Base-by-base conservation (phyloP, 202 grass and related monocot genomes). In the Setaria viridis region DNA sequence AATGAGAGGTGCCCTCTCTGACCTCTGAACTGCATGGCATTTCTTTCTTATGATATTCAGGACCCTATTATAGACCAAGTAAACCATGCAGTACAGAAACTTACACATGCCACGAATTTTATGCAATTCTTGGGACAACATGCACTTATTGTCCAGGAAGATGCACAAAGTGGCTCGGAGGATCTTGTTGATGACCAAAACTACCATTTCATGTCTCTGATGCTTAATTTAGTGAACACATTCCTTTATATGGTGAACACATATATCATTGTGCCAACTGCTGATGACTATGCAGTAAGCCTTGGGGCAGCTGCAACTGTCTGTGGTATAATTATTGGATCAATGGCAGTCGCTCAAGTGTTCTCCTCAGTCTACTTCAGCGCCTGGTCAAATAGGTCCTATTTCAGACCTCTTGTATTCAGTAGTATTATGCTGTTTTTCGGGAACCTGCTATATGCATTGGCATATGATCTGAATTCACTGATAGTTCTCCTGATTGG, bases 281-380 rank as follows among this genome's bases (percentile, higher is more conserved):
- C 94, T 46, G 94, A 97, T 74, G 92, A 97, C 76, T 97, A 97
- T 76, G 82, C 94, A 16, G 78, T 97, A 67, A 94, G 90, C 78
- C 94, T 97, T 80, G 94, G 94, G 57, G 94, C 94, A 42, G 92
- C 94, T 12, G 88, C 94, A 17, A 97, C 94, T 21, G 94, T 92
- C 64, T 97, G 94, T 70, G 94, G 94, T 76, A 63, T 97, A 58
- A 97, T 97, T 83, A 97, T 97, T 76, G 94, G 94, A 59, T 94
- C 94, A 20, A 97, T 97, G 94, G 94, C 94, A 29, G 90, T 97
- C 0, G 94, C 94, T 65, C 94, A 97, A 83, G 88, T 97, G 62
- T 97, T 97, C 84, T 97, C 94, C 10, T 97, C 94, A 34, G 92
- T 97, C 58, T 97, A 97, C 81, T 94, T 94, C 59, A 97, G 94